Evolutionary conservation across 1,139 yeast species (phyloP).

Genomic region (Candida sp.): DNA sequence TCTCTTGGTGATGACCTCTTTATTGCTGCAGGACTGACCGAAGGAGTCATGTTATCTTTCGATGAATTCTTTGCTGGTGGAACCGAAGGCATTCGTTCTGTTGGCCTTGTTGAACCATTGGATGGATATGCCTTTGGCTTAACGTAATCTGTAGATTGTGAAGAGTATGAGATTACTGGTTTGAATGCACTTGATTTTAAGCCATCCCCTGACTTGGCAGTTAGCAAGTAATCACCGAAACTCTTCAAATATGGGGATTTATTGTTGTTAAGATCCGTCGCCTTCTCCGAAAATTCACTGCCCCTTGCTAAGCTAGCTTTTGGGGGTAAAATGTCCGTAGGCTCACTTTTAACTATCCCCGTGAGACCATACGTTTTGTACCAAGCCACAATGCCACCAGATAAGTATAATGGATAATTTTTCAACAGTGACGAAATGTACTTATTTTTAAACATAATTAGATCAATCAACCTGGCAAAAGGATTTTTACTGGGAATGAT

Average conservation of each 20-base stretch:
- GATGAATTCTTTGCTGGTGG: not conserved
- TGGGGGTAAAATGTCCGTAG: constrained; percentile 17
- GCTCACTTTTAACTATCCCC: constrained; percentile 18
- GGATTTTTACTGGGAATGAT: constrained; percentile 38
- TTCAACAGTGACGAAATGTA: constrained; percentile 33
- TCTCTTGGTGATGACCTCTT: not conserved
- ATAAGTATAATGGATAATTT: constrained; percentile 30
- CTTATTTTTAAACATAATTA: constrained; percentile 42
- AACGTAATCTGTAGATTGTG: not conserved
- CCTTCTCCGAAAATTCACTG: constrained; percentile 6
- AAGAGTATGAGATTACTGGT: not conserved
- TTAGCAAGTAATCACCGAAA: constrained; percentile 38
- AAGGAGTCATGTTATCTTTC: not conserved
- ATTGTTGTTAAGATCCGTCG: not conserved
- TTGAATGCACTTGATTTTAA: not conserved
- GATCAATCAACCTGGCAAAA: constrained; percentile 48
- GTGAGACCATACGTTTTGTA: constrained; percentile 27
- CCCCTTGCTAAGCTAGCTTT: constrained; percentile 18
- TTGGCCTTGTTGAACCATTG: not conserved
- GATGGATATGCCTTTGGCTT: not conserved
- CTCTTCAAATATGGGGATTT: constrained; percentile 28
- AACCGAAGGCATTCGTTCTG: not conserved
- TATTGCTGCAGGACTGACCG: not conserved
- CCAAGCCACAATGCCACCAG: constrained; percentile 45
- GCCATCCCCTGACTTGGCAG: constrained; percentile 18